Percentiles rank a stretch among this genome's conserved stretches.
These are phyloP conservation scores for Pichia rugopelliculosa DNA, from an alignment of 805 yeast genomes.

Conservation along the genomic window DNA sequence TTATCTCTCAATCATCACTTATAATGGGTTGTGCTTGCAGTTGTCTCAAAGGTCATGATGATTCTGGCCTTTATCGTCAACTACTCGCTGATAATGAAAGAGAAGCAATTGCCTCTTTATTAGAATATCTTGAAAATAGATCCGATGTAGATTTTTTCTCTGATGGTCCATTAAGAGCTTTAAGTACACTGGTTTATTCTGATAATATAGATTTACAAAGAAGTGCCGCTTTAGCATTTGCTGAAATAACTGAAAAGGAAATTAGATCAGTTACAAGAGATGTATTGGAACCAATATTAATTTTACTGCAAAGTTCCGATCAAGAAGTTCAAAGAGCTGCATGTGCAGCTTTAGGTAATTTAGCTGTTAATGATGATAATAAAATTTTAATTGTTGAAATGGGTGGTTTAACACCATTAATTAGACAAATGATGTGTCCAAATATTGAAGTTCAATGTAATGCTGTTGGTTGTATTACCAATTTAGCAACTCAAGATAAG, in stretches of 20 bases:
- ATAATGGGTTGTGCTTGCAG: slow-evolving; percentile 51
- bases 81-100: slow-evolving; percentile 91
- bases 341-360: slow-evolving; percentile 96
- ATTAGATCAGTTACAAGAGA: slow-evolving; percentile 85
- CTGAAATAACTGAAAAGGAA: slow-evolving; percentile 95
- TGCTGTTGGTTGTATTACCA: slow-evolving; percentile 98
- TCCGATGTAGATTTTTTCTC: slow-evolving; percentile 84
- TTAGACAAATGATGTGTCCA: slow-evolving; percentile 94
- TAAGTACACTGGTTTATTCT: slow-evolving; percentile 87
- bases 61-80: slow-evolving; percentile 64
- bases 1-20: background rate
- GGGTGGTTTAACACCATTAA: slow-evolving; percentile 96
- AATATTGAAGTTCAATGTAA: slow-evolving; percentile 98
- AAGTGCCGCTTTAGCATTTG: slow-evolving; percentile 96
- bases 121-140: slow-evolving; percentile 84
- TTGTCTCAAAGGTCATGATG: slow-evolving; percentile 34
- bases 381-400: slow-evolving; percentile 89
- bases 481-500: slow-evolving; percentile 95
- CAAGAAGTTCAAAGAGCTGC: slow-evolving; percentile 97
- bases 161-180: slow-evolving; percentile 79
- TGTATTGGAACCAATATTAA: slow-evolving; percentile 88
- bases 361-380: slow-evolving; percentile 95
- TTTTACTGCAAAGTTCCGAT: slow-evolving; percentile 77
- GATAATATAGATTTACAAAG: slow-evolving; percentile 93
- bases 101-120: slow-evolving; percentile 85